phyloP scores from a whole-genome alignment of 2,329 filamentous ascomycete genomes.

The Arachnomyces sp. region DNA sequence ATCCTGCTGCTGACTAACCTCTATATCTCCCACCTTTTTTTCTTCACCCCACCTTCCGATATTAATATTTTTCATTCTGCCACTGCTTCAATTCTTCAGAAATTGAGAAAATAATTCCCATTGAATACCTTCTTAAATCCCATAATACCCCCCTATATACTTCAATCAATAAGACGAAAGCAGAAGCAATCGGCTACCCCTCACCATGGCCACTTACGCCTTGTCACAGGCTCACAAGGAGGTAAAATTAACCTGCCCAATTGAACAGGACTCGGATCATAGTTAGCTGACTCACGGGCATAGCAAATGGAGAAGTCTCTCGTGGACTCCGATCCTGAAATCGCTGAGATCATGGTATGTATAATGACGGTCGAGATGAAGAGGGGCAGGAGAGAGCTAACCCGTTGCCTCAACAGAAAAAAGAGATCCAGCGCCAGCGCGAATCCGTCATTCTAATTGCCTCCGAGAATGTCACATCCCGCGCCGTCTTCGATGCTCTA shows the following conservation, averaged over 20 bases:
- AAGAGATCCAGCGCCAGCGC: conserved; percentile 91
- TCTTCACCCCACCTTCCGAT: too few relatives aligned
- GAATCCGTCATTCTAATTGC: conserved; percentile 98
- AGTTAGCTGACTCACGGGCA: conserved; percentile 26
- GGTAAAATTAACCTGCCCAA: conserved; percentile 37
- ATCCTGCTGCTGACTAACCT: too few relatives aligned
- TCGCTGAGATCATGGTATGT: conserved; percentile 90
- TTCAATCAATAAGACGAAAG: too few relatives aligned
- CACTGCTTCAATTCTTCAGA: too few relatives aligned
- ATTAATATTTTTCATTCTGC: too few relatives aligned
- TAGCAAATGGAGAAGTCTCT: conserved; percentile 96
- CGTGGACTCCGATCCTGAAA: conserved; percentile 83
- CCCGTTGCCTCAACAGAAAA: conserved; percentile 50
- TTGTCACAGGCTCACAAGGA: conserved; percentile 59
- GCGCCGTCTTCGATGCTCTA: conserved; percentile 94
- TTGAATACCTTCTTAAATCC: too few relatives aligned
- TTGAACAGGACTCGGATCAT: conserved; percentile 11
- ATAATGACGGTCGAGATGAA: neutral
- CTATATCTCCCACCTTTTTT: too few relatives aligned
- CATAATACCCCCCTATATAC: too few relatives aligned
- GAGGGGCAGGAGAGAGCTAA: neutral
- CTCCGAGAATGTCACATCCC: conserved; percentile 98
- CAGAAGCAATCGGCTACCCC: conserved; percentile 1
- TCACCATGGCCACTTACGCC: conserved; percentile 48
- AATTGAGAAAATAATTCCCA: too few relatives aligned